Evolutionary conservation across 1,284 basidiomycete genomes (phyloP).

Genomic region (Sporisorium graminicola): DNA sequence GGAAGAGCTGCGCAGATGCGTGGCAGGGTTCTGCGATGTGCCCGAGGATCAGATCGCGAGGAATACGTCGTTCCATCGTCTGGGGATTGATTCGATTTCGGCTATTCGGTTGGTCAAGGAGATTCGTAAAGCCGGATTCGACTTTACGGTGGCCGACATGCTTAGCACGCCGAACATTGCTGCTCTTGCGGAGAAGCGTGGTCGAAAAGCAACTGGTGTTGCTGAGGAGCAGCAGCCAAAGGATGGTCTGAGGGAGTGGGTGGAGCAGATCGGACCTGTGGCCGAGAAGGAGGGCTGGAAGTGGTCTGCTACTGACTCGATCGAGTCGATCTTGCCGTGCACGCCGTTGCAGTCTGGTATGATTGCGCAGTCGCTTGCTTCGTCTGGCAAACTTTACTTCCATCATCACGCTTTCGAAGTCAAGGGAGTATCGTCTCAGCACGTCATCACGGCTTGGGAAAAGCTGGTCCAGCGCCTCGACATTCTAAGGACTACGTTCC

Average conservation of each 20-base stretch:
- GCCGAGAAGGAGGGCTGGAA: conserved; percentile 23
- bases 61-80: conserved; percentile 59
- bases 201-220: neutral
- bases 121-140: conserved; percentile 32
- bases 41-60: conserved; percentile 32
- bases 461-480: conserved; percentile 44
- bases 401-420: conserved; percentile 54
- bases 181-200: conserved; percentile 44
- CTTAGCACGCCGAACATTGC: conserved; percentile 50
- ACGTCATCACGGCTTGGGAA: conserved; percentile 43
- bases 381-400: conserved; percentile 54
- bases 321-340: conserved; percentile 56
- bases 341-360: conserved; percentile 67
- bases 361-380: conserved; percentile 60
- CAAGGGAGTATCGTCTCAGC: neutral
- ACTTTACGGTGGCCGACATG: conserved; percentile 48
- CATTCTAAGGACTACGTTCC: conserved; percentile 63
- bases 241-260: conserved; percentile 14
- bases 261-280: neutral
- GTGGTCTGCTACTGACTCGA: conserved; percentile 26
- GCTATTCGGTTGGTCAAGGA: conserved; percentile 55
- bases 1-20: conserved; percentile 25
- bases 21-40: conserved; percentile 40
- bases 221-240: neutral
- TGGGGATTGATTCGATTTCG: conserved; percentile 67